Percentiles rank a stretch among this genome's conserved stretches.
phyloP scores from a whole-genome alignment of 2,329 filamentous ascomycete genomes.

The Cryphonectria japonica region DNA sequence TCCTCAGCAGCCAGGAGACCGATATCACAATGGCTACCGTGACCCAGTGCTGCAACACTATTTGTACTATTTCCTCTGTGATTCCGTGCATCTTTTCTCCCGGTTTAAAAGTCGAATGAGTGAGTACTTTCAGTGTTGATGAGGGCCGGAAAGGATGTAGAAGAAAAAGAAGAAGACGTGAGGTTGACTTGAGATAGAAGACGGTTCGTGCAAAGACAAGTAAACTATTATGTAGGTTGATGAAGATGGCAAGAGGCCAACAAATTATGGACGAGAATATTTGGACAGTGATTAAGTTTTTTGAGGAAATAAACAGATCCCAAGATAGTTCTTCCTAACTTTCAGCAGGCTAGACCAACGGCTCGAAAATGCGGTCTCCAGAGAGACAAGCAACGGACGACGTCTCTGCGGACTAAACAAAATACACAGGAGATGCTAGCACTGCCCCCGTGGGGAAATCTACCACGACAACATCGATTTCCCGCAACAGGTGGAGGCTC shows the following conservation, averaged over 20 bases:
- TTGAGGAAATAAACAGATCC: not conserved
- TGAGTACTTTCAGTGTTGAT: not conserved
- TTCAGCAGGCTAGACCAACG: not conserved
- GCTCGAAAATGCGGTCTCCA: not conserved
- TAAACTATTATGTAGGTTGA: not conserved
- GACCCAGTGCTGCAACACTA: slow-evolving; percentile 50
- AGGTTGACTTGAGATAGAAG: too few relatives aligned
- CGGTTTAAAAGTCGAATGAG: not conserved
- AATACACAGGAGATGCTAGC: not conserved
- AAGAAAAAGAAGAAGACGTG: not conserved
- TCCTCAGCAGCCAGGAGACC: slow-evolving; percentile 49
- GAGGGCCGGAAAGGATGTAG: not conserved
- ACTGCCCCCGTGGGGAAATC: slow-evolving; percentile 13
- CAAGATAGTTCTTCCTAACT: not conserved
- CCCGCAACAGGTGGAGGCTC: not conserved
- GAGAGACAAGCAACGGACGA: not conserved
- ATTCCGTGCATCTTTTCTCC: slow-evolving; percentile 31
- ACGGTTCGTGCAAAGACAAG: not conserved
- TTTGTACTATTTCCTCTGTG: slow-evolving; percentile 41
- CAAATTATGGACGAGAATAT: not conserved
- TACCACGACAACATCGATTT: slow-evolving; percentile 8
- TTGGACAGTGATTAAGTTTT: not conserved
- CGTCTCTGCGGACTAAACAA: not conserved
- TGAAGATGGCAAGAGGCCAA: not conserved
- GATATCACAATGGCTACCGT: slow-evolving; percentile 40